Evolutionary conservation across 495 filamentous ascomycete species (phyloP).

Genomic region (Penicillium coprophilum): DNA sequence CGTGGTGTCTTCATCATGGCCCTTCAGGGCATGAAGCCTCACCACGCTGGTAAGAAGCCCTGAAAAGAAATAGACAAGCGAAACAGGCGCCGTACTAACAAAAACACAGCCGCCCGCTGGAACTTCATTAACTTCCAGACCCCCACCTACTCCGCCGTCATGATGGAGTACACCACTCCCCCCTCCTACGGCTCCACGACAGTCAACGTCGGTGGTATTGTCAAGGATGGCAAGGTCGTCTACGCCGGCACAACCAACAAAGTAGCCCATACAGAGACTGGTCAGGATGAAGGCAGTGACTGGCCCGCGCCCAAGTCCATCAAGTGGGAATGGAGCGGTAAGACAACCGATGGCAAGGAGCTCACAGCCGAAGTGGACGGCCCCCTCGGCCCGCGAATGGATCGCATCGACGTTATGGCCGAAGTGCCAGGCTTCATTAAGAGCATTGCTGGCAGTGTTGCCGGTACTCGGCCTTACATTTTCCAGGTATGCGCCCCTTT

Average conservation of each 20-base stretch:
- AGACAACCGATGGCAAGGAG: constrained; percentile 70
- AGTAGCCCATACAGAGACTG: constrained; percentile 64
- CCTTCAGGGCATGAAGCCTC: constrained; percentile 97
- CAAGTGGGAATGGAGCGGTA: constrained; percentile 77
- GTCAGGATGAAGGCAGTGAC: constrained; percentile 71
- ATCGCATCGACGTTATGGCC: constrained; percentile 93
- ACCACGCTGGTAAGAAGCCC: constrained; percentile 73
- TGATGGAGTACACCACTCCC: constrained; percentile 98
- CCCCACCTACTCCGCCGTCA: constrained; percentile 76
- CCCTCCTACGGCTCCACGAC: constrained; percentile 87
- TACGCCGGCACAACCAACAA: constrained; percentile 63
- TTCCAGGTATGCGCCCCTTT: constrained; percentile 67
- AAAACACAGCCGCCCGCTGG: constrained; percentile 72
- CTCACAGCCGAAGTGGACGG: constrained; percentile 69
- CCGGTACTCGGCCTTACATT: constrained; percentile 93
- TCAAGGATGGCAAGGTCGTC: constrained; percentile 77
- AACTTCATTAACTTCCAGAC: constrained; percentile 92
- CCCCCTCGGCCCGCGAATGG: constrained; percentile 64
- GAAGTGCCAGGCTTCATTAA: constrained; percentile 96
- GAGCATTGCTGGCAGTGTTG: constrained; percentile 79
- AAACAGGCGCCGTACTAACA: constrained; percentile 9
- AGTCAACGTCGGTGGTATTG: constrained; percentile 80
- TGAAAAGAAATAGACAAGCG: background rate
- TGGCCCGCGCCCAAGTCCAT: constrained; percentile 84
- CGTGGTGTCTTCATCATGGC: constrained; percentile 75